Evolutionary conservation across 371 early-diverging fungal species (phyloP).

Genomic region (Thermomucor indicae-seudaticae): DNA sequence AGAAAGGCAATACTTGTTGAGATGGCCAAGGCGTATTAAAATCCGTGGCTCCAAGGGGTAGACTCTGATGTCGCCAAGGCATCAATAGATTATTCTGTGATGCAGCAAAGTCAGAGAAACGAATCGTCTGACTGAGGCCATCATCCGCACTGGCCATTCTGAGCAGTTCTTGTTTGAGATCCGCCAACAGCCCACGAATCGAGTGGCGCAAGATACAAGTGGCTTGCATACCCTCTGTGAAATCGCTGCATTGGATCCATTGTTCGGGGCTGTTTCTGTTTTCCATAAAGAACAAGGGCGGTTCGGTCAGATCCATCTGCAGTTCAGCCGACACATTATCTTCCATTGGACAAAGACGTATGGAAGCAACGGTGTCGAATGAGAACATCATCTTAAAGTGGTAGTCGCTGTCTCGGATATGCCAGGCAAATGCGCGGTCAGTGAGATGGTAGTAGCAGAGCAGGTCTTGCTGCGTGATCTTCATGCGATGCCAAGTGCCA

Average conservation of each 20-base stretch:
- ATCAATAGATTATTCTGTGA: neutral
- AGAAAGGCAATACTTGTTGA: too few relatives aligned
- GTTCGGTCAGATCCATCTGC: conserved; percentile 53
- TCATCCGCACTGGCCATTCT: conserved; percentile 30
- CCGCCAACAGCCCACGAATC: conserved; percentile 53
- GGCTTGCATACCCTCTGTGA: conserved; percentile 75
- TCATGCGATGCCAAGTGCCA: conserved; percentile 78
- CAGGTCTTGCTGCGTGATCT: conserved; percentile 53
- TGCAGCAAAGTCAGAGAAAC: conserved; percentile 13
- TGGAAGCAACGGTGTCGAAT: conserved; percentile 28
- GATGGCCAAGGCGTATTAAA: neutral
- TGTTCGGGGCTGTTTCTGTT: conserved; percentile 10
- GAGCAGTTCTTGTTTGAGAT: conserved; percentile 48
- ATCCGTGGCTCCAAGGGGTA: conserved; percentile 13
- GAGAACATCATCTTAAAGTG: conserved; percentile 68
- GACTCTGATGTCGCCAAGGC: conserved; percentile 36
- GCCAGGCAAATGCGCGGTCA: conserved; percentile 65
- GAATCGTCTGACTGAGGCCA: conserved; percentile 28
- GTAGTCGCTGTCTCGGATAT: conserved; percentile 60
- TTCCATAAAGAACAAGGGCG: conserved; percentile 67
- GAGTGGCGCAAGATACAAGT: conserved; percentile 59
- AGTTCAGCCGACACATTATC: conserved; percentile 52
- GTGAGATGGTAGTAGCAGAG: conserved; percentile 52
- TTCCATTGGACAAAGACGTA: conserved; percentile 23
- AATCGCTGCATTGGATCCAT: conserved; percentile 78